These are phyloP conservation scores for Yamadazyma friedrichii DNA, from an alignment of 1,139 yeast species.

Conservation along the genomic window DNA sequence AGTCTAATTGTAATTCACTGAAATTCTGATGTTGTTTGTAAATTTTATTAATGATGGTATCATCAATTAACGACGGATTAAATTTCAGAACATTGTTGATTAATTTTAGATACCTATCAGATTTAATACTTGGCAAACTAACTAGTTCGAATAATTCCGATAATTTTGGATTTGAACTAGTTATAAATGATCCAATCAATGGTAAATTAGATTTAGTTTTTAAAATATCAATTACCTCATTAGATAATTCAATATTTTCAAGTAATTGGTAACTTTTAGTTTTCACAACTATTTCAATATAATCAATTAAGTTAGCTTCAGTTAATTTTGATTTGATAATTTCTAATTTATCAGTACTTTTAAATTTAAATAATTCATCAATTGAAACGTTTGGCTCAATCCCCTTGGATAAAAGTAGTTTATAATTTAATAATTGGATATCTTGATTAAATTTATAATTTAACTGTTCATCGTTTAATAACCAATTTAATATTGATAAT, in stretches of 20 bases:
- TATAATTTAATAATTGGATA: slow-evolving; percentile 9
- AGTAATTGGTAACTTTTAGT: slow-evolving; percentile 8
- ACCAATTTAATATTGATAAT: slow-evolving; percentile 16
- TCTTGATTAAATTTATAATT: slow-evolving; percentile 8
- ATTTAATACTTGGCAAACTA: not conserved
- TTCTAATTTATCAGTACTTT: slow-evolving; percentile 3
- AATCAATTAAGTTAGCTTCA: slow-evolving; percentile 6
- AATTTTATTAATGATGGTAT: slow-evolving; percentile 5
- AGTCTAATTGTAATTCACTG: slow-evolving; percentile 2
- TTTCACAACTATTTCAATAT: slow-evolving; percentile 7
- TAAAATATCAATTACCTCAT: slow-evolving; percentile 4
- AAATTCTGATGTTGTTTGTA: not conserved
- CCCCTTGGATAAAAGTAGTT: slow-evolving; percentile 5
- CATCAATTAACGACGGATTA: slow-evolving; percentile 1
- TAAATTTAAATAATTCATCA: slow-evolving; percentile 11
- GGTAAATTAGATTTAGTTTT: not conserved
- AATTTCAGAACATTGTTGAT: slow-evolving; percentile 4
- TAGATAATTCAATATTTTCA: slow-evolving; percentile 6
- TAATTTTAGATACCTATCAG: slow-evolving; percentile 4
- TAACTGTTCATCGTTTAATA: slow-evolving; percentile 15
- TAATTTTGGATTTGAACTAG: slow-evolving; percentile 24
- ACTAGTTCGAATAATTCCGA: slow-evolving; percentile 18
- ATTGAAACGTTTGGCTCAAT: slow-evolving; percentile 9
- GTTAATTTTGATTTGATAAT: slow-evolving; percentile 10
- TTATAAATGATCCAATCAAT: slow-evolving; percentile 4